Conservation (phyloP, 2,329 filamentous ascomycete species). For the Microsporum canis region DNA sequence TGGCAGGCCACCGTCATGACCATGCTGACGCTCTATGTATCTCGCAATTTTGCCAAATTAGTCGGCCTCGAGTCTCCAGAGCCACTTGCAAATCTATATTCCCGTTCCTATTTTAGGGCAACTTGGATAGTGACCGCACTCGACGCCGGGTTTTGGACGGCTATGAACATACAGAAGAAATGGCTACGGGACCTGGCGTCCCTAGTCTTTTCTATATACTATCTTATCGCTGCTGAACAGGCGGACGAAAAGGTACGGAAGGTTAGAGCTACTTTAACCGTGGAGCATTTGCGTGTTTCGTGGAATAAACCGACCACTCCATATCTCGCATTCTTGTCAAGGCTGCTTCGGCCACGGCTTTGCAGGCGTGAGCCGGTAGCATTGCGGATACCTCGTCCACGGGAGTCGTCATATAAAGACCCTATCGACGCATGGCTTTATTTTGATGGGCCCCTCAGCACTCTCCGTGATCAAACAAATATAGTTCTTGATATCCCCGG, state of each 20-base stretch:
- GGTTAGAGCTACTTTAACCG: slow-evolving; percentile 71
- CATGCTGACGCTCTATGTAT: slow-evolving; percentile 80
- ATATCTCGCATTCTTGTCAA: slow-evolving; percentile 63
- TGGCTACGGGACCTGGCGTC: slow-evolving; percentile 74
- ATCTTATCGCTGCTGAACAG: slow-evolving; percentile 81
- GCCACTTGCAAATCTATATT: slow-evolving; percentile 88
- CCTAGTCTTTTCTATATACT: slow-evolving; percentile 77
- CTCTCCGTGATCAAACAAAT: slow-evolving; percentile 63
- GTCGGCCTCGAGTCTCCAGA: slow-evolving; percentile 86
- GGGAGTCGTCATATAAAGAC: slow-evolving; percentile 68
- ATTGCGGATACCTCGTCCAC: slow-evolving; percentile 72
- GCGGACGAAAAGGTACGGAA: slow-evolving; percentile 95
- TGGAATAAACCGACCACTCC: slow-evolving; percentile 94
- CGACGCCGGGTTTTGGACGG: slow-evolving; percentile 96
- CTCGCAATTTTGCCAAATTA: slow-evolving; percentile 87
- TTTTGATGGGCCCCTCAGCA: slow-evolving; percentile 74
- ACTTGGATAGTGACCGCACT: slow-evolving; percentile 94
- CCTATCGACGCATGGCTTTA: slow-evolving; percentile 83
- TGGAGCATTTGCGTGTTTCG: slow-evolving; percentile 81
- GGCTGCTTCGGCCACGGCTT: slow-evolving; percentile 62
- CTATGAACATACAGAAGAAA: slow-evolving; percentile 76
- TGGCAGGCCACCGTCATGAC: slow-evolving; percentile 86
- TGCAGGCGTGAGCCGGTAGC: slow-evolving; percentile 71
- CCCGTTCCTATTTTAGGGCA: slow-evolving; percentile 80
- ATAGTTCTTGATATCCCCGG: slow-evolving; percentile 84